Evolutionary conservation across 139 green algal species (phyloP).

Genomic region (Micractinium conductrix): DNA sequence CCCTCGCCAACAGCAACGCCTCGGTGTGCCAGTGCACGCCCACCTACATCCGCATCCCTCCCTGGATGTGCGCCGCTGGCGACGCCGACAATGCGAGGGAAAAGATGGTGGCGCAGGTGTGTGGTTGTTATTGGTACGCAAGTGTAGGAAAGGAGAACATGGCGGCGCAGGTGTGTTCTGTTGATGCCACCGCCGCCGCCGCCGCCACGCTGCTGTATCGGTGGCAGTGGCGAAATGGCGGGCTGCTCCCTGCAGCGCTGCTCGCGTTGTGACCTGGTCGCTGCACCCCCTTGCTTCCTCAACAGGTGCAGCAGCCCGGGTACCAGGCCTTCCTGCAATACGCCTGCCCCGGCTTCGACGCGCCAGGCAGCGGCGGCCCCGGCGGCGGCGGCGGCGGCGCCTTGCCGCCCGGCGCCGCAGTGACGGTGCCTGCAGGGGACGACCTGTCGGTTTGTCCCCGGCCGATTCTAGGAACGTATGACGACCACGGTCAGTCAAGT

Average conservation of each 20-base stretch:
- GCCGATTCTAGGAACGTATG: constrained; percentile 69
- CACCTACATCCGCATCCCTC: constrained; percentile 31
- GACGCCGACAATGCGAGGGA: constrained; percentile 44
- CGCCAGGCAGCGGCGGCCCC: too few relatives aligned
- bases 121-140: neutral
- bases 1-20: neutral
- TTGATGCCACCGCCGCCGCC: too few relatives aligned
- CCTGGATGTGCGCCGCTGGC: constrained; percentile 48
- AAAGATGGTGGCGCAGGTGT: constrained; percentile 46
- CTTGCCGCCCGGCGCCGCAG: too few relatives aligned
- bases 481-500: constrained; percentile 79
- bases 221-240: too few relatives aligned
- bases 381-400: too few relatives aligned
- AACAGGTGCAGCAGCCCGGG: constrained; percentile 35
- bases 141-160: neutral
- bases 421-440: constrained; percentile 48
- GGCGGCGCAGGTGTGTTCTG: neutral
- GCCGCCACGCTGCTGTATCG: too few relatives aligned
- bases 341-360: constrained; percentile 13
- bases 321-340: constrained; percentile 42
- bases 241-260: neutral
- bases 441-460: constrained; percentile 56
- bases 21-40: constrained; percentile 58
- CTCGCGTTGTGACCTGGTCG: too few relatives aligned
- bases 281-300: too few relatives aligned